Base-by-base conservation (phyloP, 2,329 filamentous ascomycete genomes). In the Cercospora janseana region DNA sequence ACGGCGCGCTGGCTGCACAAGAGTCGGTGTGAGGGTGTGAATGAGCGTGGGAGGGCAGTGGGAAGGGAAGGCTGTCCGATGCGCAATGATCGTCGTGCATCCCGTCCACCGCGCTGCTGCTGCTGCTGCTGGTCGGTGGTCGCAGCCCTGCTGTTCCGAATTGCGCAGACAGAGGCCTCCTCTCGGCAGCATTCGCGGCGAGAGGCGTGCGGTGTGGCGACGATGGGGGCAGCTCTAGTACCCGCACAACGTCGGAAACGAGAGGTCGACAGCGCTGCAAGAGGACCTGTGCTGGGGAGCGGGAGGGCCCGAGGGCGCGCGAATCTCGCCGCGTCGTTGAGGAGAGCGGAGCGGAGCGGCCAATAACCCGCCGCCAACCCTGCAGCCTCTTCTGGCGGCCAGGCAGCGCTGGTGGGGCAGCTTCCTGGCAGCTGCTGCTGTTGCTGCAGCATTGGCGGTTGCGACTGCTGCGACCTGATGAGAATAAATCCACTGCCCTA, bases 1-100 rank as follows among this genome's bases (percentile, higher is more conserved):
- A n/a, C n/a, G n/a, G n/a, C n/a, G n/a, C n/a, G n/a, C n/a, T n/a
- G n/a, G n/a, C n/a, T n/a, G n/a, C n/a, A 31, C 42, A 35, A 38
- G 18, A 37, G 44, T 47, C 44, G 44, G 44, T 47, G 44, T 47
- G 31, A 37, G 41, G 16, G 28, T 13, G 24, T n/a, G 8, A 32
- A 6, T 10, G 13, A 3, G 15, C 10, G 23, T 37, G 15, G 28
- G 4, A 18, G 28, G 20, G 10, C 20, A 20, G 34, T 7, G 4
- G 34, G 10, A 20, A 1, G 29, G 31, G 31, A 21, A 38, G 3
- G 44, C 3, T 8, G 21, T 28, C 23, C 23, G 44, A 38, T 38
- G 37, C 29, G 44, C 44, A 46, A 37, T 27, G 44, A 46, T 46
- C 23, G 44, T 38, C 44, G 24, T 21, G 31, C 16, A 34, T 21